A percentile compares a stretch with the other conserved stretches of the same genome.
Evolutionary conservation across 1,284 basidiomycete species (phyloP).

Genomic region (Kwoniella shivajii): DNA sequence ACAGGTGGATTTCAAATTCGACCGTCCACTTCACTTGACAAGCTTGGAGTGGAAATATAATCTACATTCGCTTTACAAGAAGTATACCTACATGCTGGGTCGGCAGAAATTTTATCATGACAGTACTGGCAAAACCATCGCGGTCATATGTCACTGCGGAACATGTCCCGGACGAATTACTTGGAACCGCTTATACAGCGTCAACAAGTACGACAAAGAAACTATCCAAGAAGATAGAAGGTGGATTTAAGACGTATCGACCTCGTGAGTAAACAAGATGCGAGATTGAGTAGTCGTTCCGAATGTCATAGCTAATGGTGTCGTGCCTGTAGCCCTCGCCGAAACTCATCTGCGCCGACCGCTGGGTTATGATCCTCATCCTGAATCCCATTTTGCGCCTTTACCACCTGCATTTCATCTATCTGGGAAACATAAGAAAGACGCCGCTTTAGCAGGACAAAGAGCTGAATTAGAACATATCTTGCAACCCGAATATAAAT

Average conservation of each 20-base stretch:
- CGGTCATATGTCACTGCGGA: slow-evolving; percentile 48
- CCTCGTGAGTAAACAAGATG: slow-evolving; percentile 37
- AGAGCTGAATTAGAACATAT: slow-evolving; percentile 49
- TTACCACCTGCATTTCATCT: slow-evolving; percentile 44
- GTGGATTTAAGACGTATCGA: slow-evolving; percentile 48
- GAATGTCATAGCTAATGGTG: too few relatives aligned
- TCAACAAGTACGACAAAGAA: slow-evolving; percentile 4
- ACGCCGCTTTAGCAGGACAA: slow-evolving; percentile 39
- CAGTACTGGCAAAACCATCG: slow-evolving; percentile 41
- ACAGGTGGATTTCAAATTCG: too few relatives aligned
- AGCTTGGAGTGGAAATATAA: too few relatives aligned
- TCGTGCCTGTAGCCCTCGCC: slow-evolving; percentile 31
- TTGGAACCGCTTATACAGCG: slow-evolving; percentile 26
- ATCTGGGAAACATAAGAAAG: slow-evolving; percentile 37
- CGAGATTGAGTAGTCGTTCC: too few relatives aligned
- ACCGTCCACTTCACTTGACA: too few relatives aligned
- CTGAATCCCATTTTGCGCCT: slow-evolving; percentile 41
- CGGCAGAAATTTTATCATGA: slow-evolving; percentile 9
- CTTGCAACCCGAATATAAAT: slow-evolving; percentile 46
- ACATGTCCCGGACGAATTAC: slow-evolving; percentile 41
- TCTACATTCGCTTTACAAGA: too few relatives aligned
- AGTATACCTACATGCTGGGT: too few relatives aligned
- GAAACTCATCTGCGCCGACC: slow-evolving; percentile 45
- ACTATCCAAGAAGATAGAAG: slow-evolving; percentile 22
- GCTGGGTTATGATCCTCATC: slow-evolving; percentile 42